Conservation (phyloP, 768 basidiomycete genomes). For the Amanita phalloides region DNA sequence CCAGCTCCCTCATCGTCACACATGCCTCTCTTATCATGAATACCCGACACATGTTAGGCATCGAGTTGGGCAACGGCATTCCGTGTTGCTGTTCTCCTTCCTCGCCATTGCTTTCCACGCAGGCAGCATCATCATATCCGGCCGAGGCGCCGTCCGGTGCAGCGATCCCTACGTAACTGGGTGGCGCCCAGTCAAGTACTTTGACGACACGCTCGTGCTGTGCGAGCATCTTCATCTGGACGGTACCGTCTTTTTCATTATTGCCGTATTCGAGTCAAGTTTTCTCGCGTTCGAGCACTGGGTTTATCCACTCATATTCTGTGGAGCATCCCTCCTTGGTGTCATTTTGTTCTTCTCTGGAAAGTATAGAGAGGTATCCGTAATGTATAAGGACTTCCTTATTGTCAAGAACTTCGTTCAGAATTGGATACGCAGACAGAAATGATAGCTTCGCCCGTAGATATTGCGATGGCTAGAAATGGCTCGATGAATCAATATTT, state of each 20-base stretch:
- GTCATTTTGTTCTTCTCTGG: neutral
- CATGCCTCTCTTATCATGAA: neutral
- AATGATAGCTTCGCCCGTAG: neutral
- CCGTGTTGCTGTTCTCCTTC: neutral
- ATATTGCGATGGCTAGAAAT: too few species aligned
- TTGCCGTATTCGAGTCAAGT: neutral
- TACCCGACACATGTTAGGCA: neutral
- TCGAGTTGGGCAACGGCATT: neutral
- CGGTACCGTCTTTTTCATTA: neutral
- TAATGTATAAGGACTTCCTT: neutral
- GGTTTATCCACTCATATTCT: neutral
- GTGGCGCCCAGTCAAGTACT: neutral
- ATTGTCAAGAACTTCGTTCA: neutral
- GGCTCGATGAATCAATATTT: too few species aligned
- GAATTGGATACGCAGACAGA: neutral
- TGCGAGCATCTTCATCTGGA: neutral
- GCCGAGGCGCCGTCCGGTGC: neutral
- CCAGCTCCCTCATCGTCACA: conserved; percentile 1
- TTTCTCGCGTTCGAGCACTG: neutral
- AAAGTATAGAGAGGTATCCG: conserved; percentile 1
- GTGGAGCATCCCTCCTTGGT: neutral
- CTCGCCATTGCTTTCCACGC: conserved; percentile 1
- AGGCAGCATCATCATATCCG: conserved; percentile 1
- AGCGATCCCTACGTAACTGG: neutral
- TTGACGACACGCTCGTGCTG: neutral